Percentiles rank a stretch among this genome's conserved stretches.
phyloP scores from a whole-genome alignment of 73 alveolate species.

The Paramecium bursaria region DNA sequence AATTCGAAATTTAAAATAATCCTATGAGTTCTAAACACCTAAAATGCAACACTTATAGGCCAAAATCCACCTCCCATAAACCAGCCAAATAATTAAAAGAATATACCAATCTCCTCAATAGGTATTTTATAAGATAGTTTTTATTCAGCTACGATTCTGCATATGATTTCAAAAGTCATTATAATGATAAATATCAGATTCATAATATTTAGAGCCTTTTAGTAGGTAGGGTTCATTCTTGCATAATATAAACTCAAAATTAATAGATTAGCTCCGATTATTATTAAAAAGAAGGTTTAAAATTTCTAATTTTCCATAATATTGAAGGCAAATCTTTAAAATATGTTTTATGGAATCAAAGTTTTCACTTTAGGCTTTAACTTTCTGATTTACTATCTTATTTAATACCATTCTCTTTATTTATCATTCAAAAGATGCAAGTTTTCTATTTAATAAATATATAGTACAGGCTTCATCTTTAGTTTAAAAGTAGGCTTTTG shows the following conservation, averaged over 20 bases:
- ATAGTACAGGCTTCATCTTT: conserved; percentile 52
- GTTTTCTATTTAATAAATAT: conserved; percentile 4
- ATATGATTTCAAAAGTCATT: conserved; percentile 6
- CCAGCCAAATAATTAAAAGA: background rate
- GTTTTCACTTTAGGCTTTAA: conserved; percentile 37
- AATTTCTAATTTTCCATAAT: background rate
- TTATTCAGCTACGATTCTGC: background rate
- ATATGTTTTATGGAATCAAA: background rate
- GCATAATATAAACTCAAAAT: conserved; percentile 11
- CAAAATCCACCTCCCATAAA: conserved; percentile 9
- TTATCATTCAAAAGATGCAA: conserved; percentile 17
- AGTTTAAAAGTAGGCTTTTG: conserved; percentile 36
- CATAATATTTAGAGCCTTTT: background rate
- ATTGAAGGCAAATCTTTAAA: background rate
- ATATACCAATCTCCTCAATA: conserved; percentile 4
- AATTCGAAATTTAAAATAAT: conserved; percentile 21
- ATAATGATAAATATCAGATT: conserved; percentile 18
- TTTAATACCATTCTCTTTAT: conserved; percentile 68
- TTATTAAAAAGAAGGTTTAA: background rate
- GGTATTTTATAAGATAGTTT: background rate
- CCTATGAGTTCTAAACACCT: conserved; percentile 51
- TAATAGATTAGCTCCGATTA: background rate
- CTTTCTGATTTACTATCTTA: conserved; percentile 8
- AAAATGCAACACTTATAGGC: conserved; percentile 43
- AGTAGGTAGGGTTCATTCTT: conserved; percentile 5